These are phyloP conservation scores for Vitis amurensis DNA, from an alignment of 164 flowering plant genomes.

Conservation along the genomic window DNA sequence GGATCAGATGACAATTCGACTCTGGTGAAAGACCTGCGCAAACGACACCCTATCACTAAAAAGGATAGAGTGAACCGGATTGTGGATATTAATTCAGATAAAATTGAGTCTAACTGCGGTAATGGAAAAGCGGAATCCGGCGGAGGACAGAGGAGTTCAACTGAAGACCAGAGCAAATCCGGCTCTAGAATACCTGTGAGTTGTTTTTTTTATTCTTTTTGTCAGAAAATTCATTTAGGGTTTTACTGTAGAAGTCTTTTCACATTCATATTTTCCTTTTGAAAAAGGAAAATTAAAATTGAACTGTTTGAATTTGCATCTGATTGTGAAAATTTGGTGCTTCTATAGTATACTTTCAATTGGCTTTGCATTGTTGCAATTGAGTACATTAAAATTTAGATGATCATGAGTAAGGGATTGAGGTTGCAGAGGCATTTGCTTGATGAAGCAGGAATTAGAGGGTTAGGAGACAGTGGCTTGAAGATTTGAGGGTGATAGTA, in stretches of 20 bases:
- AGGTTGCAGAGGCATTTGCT: not conserved
- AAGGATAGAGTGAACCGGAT: not conserved
- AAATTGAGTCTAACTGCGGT: not conserved
- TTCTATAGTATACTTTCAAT: not conserved
- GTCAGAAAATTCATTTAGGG: not conserved
- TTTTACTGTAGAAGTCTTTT: not conserved
- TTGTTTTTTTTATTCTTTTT: no score
- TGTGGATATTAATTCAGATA: not conserved
- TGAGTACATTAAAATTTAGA: not conserved
- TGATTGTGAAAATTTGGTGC: not conserved
- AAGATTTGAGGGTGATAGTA: not conserved
- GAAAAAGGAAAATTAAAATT: not conserved
- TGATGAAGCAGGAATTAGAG: not conserved
- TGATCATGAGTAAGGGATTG: not conserved
- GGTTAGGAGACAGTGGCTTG: not conserved
- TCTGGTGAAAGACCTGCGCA: not conserved
- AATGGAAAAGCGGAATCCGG: not conserved
- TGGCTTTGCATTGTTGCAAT: not conserved
- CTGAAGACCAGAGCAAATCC: not conserved
- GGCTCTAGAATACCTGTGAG: not conserved
- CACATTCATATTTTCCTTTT: no score
- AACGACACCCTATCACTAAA: not conserved
- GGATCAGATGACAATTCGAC: slow-evolving; percentile 5
- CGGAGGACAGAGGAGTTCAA: not conserved
- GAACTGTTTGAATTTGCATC: not conserved